A percentile compares a stretch with the other conserved stretches of the same genome.
These are phyloP conservation scores for Torrubiella hemipterigena DNA, from an alignment of 2,329 filamentous ascomycete species.

Conservation along the genomic window DNA sequence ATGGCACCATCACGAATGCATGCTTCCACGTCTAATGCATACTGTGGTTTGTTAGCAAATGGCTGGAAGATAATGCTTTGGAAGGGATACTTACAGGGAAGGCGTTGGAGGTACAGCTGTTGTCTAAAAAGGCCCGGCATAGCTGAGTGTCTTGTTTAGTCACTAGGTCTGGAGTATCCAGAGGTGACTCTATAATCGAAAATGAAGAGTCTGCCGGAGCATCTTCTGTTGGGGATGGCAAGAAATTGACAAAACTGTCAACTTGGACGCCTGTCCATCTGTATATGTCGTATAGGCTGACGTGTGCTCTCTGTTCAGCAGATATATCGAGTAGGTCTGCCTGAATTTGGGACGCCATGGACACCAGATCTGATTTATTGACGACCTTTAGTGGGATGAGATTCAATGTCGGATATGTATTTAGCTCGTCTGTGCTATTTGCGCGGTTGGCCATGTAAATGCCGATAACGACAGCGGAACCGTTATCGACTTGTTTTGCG, in stretches of 20 bases:
- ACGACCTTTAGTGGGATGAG: constrained; percentile 59
- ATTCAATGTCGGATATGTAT: constrained; percentile 61
- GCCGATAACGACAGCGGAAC: constrained; percentile 61
- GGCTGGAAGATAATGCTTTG: not conserved
- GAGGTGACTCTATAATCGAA: no score
- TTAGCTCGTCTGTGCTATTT: constrained; percentile 32
- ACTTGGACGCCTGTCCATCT: constrained; percentile 63
- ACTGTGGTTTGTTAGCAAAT: constrained; percentile 14
- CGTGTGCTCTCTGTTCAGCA: constrained; percentile 35
- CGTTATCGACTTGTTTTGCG: no score
- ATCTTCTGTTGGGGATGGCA: constrained; percentile 37
- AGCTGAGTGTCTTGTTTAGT: not conserved
- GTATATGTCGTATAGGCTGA: constrained; percentile 58
- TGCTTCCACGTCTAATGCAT: constrained; percentile 28
- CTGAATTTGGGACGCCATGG: constrained; percentile 52
- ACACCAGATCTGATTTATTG: constrained; percentile 21
- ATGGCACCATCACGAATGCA: constrained; percentile 17
- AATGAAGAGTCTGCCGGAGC: no score
- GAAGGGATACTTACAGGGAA: constrained; percentile 15
- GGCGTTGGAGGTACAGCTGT: no score
- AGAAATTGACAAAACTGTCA: constrained; percentile 77
- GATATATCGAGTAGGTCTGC: constrained; percentile 51
- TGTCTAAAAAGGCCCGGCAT: not conserved
- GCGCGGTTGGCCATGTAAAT: constrained; percentile 74
- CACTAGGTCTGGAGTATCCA: no score